A percentile compares a stretch with the other conserved stretches of the same genome.
Conservation (phyloP, 2,329 filamentous ascomycete species). For the Sphaceloma murrayae region DNA sequence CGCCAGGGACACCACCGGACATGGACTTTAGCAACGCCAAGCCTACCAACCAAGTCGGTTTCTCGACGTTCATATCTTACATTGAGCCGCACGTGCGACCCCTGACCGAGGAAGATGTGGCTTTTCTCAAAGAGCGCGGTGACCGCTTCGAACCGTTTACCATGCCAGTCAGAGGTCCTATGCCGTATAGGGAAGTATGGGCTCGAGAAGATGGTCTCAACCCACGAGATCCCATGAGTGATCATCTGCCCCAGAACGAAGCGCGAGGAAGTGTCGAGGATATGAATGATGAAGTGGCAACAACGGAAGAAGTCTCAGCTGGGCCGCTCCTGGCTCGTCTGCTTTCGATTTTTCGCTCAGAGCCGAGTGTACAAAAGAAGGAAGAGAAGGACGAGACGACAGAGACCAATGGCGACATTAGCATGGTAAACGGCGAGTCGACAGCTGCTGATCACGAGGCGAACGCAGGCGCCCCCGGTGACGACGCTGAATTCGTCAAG, state of each 20-base stretch:
- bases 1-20: conserved; percentile 81
- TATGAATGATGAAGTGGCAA: conserved; percentile 74
- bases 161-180: conserved; percentile 74
- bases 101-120: conserved; percentile 86
- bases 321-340: conserved; percentile 78
- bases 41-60: conserved; percentile 86
- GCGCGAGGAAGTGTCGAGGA: conserved; percentile 77
- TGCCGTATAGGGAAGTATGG: conserved; percentile 85
- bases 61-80: conserved; percentile 84
- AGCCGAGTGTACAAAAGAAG: conserved; percentile 49
- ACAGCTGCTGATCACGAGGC: conserved; percentile 30
- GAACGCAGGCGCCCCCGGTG: conserved; percentile 25
- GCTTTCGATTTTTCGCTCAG: conserved; percentile 70
- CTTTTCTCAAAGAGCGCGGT: conserved; percentile 77
- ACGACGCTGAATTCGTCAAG: conserved; percentile 35
- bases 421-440: conserved; percentile 36
- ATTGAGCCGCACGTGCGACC: conserved; percentile 85
- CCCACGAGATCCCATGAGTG: conserved; percentile 58
- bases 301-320: conserved; percentile 80
- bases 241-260: conserved; percentile 63
- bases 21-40: conserved; percentile 94
- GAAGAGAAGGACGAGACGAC: conserved; percentile 47
- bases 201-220: conserved; percentile 82
- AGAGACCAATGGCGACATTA: conserved; percentile 38
- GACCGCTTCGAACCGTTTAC: conserved; percentile 76